Evolutionary conservation across 225 moss, liverwort and hornwort genomes (phyloP), one percentile per base, ranked within the genome.

Genomic region (Thuidium tamariscinum): DNA sequence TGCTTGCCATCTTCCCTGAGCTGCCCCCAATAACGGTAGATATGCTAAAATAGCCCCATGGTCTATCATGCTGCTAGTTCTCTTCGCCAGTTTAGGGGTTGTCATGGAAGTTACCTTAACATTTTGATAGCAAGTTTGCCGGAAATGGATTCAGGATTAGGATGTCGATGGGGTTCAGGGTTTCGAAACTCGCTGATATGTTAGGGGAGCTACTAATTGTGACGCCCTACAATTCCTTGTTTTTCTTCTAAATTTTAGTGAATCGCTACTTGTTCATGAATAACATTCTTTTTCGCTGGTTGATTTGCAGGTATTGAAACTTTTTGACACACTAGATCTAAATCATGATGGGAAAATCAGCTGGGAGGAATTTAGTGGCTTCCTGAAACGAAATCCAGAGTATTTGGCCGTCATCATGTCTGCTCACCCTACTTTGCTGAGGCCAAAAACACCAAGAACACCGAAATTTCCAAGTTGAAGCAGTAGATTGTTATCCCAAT

Each of bases 361-460:
- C 57, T 94, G 94, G 94, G 93, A 94, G 59, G 94, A 94, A 84
- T 94, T 93, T 79, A 89, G 66, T 46, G 81, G 63, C n/a, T 94
- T 89, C 80, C 73, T 94, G 88, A 88, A 94, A 82, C 72, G 49
- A 42, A 94, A 91, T 51, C 94, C 94, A 14, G 93, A 94, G 89
- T 93, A 93, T 70, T 67, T 94, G 88, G 94, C 93, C 54, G 27
- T 94, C 80, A 89, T 94, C 87, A 94, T 94, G 92, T 89, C 93
- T 19, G 94, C 93, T 13, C 89, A 88, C 39, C 93, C 93, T 39
- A 82, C 89, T 84, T 73, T 94, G 62, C 87, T 93, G 56, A 80
- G 48, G 54, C 86, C 92, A 4, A 86, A 78, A 44, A 82, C 83
- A 23, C 83, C 84, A 1, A 25, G 14, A 69, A 69, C 70, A 72